Evolutionary conservation across 2,329 filamentous ascomycete species (phyloP), one percentile per base, ranked within the genome.

Genomic region (Dendrostoma leiphaemia): DNA sequence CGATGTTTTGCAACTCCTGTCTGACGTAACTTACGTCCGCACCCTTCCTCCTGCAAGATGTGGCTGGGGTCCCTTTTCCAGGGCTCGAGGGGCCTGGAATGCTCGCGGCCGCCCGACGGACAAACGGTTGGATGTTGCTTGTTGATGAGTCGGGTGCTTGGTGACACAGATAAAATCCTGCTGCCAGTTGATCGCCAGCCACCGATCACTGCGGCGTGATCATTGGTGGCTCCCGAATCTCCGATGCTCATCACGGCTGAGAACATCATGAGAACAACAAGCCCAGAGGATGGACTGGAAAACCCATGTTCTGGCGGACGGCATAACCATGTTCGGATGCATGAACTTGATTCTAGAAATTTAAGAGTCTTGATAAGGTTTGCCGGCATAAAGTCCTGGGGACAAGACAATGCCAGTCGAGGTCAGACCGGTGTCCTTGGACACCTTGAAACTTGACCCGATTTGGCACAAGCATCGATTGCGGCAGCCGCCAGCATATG

Each of bases 71-170:
- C 47, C n/a, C n/a, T n/a, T 9, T 38, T 35, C 9, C 32, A 35
- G 38, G 47, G 41, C 21, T 43, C 44, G 45, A 49, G 51, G 23
- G 24, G 41, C 29, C 34, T 21, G 9, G 34, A 51, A 38, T 48
- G 51, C 41, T 48, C 15, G 41, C 17, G 47, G 26, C 45, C 26
- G 40, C 38, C 44, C 38, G 49, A 28, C 45, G 29, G 64, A 60
- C 54, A 62, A 63, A 62, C 63, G 59, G 62, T 59, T 59, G 60
- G 59, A 60, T 19, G 21, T 13, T 45, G 38, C 21, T 31, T 37
- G 15, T 12, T 19, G n/a, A 23, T 24, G 40, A 17, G 35, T 21
- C 24, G 17, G 26, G 2, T 41, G 10, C 34, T 38, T 15, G 38
- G 31, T 31, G 17, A 13, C 34, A 54, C n/a, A 28, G 3, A 45